A percentile compares a stretch with the other conserved stretches of the same genome.
Conservation (phyloP, 1,139 yeast species). For the Blastobotrys illinoisensis region DNA sequence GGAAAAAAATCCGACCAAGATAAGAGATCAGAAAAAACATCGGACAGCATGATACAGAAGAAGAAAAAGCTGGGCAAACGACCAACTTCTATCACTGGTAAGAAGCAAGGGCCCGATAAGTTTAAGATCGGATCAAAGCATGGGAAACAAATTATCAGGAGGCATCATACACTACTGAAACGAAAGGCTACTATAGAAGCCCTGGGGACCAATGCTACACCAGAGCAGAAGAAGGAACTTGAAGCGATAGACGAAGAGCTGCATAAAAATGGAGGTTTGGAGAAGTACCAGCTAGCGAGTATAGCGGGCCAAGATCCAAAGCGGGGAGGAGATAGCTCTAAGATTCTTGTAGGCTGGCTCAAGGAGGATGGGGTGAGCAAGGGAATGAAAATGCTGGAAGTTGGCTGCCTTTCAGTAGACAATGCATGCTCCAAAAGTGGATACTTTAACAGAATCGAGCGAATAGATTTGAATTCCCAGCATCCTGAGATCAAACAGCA, state of each 20-base stretch:
- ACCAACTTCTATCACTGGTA: constrained; percentile 17
- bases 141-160: constrained; percentile 31
- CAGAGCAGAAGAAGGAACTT: constrained; percentile 9
- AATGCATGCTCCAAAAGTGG: constrained; percentile 37
- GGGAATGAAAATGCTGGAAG: constrained; percentile 53
- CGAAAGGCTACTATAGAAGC: constrained; percentile 22
- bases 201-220: constrained; percentile 2
- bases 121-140: constrained; percentile 22
- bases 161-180: constrained; percentile 34
- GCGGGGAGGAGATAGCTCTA: constrained; percentile 91
- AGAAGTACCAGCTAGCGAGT: constrained; percentile 80
- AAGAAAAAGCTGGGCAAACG: neutral
- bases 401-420: constrained; percentile 68
- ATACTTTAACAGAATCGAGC: constrained; percentile 51
- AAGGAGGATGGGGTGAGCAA: constrained; percentile 21
- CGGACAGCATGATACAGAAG: neutral
- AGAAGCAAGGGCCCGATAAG: constrained; percentile 12
- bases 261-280: constrained; percentile 38
- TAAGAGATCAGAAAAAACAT: neutral
- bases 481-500: constrained; percentile 65
- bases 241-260: constrained; percentile 15
- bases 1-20: neutral
- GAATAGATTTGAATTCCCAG: constrained; percentile 81
- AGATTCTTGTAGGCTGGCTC: constrained; percentile 66
- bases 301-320: constrained; percentile 69